Conservation (phyloP, 768 basidiomycete species). For the Rhizopogon salebrosus region DNA sequence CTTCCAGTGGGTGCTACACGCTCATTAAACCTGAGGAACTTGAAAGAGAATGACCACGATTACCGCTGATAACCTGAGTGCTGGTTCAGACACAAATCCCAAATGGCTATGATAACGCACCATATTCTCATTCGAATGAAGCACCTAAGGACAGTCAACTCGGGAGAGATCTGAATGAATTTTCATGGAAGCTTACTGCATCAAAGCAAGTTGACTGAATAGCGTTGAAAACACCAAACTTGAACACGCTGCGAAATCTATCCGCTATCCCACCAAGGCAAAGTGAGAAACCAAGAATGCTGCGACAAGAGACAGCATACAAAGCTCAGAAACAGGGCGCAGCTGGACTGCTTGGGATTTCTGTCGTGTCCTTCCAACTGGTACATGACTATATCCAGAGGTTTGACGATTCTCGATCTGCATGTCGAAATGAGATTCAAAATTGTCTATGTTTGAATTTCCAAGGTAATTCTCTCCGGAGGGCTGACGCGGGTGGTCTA, state of each 20-base stretch:
- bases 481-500: neutral
- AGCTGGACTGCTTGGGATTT: constrained; percentile 45
- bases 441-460: neutral
- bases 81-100: constrained; percentile 7
- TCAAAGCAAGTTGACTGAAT: constrained; percentile 84
- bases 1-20: constrained; percentile 86
- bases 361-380: constrained; percentile 20
- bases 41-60: constrained; percentile 5
- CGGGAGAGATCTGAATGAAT: neutral
- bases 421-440: neutral
- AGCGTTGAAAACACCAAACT: constrained; percentile 87
- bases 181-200: constrained; percentile 41
- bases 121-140: constrained; percentile 57
- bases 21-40: constrained; percentile 2
- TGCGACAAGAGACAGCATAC: constrained; percentile 34
- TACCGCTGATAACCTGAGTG: constrained; percentile 68
- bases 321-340: constrained; percentile 69
- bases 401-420: neutral
- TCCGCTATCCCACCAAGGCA: constrained; percentile 54
- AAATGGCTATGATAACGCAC: constrained; percentile 31
- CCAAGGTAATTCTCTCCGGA: neutral
- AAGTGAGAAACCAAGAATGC: neutral
- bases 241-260: constrained; percentile 74
- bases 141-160: constrained; percentile 37
- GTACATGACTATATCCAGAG: neutral